phyloP scores from a whole-genome alignment of 2,329 filamentous ascomycete species.

The Aureobasidium sp. region DNA sequence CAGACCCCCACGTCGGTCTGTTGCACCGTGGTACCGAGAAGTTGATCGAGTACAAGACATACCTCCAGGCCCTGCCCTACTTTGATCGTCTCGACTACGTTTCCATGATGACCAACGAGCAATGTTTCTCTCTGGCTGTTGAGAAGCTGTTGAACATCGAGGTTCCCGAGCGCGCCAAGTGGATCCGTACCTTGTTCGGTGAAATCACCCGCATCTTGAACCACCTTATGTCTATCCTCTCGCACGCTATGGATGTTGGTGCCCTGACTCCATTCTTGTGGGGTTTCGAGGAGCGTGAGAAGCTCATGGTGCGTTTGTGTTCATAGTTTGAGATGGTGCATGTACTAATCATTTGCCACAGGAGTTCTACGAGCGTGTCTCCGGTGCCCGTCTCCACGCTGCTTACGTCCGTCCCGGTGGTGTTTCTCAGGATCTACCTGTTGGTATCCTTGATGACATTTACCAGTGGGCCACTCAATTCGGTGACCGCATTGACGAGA shows the following conservation, averaged over 20 bases:
- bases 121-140: slow-evolving; percentile 89
- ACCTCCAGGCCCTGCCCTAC: slow-evolving; percentile 95
- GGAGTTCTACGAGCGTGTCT: slow-evolving; percentile 99
- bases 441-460: slow-evolving; percentile 94
- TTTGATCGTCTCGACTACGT: slow-evolving; percentile 99
- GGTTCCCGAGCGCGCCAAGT: slow-evolving; percentile 91
- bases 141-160: slow-evolving; percentile 98
- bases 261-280: slow-evolving; percentile 96
- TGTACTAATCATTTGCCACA: slow-evolving; percentile 32
- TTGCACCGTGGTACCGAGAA: slow-evolving; percentile 97
- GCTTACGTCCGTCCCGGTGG: slow-evolving; percentile 95
- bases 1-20: slow-evolving; percentile 93
- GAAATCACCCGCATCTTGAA: slow-evolving; percentile 93
- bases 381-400: slow-evolving; percentile 91
- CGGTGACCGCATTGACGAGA: slow-evolving; percentile 95
- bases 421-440: slow-evolving; percentile 88
- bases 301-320: slow-evolving; percentile 75
- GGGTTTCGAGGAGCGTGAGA: slow-evolving; percentile 99
- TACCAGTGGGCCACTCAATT: slow-evolving; percentile 99
- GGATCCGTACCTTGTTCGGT: slow-evolving; percentile 89
- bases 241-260: slow-evolving; percentile 98
- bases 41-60: slow-evolving; percentile 99
- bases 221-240: slow-evolving; percentile 95
- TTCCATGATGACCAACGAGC: slow-evolving; percentile 99
- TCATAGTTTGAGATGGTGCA: not conserved